phyloP scores from a whole-genome alignment of 805 yeast genomes.

The Candida gorgasii region DNA sequence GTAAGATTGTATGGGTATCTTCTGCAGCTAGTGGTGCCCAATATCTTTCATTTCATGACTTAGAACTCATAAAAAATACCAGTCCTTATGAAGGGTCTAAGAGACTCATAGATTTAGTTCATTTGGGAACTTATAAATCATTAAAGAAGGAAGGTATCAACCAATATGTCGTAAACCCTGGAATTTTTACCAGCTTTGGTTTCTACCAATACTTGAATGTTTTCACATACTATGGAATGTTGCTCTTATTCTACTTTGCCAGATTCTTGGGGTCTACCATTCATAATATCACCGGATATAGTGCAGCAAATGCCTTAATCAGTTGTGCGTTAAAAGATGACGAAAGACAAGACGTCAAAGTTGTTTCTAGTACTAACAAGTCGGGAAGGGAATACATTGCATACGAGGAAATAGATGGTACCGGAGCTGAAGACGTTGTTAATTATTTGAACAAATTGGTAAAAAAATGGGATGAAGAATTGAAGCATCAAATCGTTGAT shows the following conservation, averaged over 20 bases:
- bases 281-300: constrained; percentile 87
- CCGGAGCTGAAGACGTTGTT: constrained; percentile 70
- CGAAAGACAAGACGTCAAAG: constrained; percentile 53
- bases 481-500: constrained; percentile 71
- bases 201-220: constrained; percentile 74
- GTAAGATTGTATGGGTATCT: constrained; percentile 81
- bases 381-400: constrained; percentile 67
- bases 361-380: constrained; percentile 70
- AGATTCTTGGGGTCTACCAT: constrained; percentile 81
- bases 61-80: constrained; percentile 63
- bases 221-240: constrained; percentile 84
- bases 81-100: constrained; percentile 92
- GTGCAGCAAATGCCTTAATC: constrained; percentile 85
- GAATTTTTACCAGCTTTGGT: constrained; percentile 84
- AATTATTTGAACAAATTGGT: constrained; percentile 58
- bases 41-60: constrained; percentile 69
- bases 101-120: constrained; percentile 79
- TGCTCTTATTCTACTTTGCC: constrained; percentile 78
- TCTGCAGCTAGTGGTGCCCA: constrained; percentile 79
- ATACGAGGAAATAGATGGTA: constrained; percentile 54
- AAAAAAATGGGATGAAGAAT: constrained; percentile 70
- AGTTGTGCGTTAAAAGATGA: constrained; percentile 46
- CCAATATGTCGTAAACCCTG: constrained; percentile 89
- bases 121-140: constrained; percentile 62
- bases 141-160: constrained; percentile 55